Evolutionary conservation across 768 basidiomycete genomes (phyloP), one percentile per base, ranked within the genome.

Genomic region (Leucosporidium scottii): DNA sequence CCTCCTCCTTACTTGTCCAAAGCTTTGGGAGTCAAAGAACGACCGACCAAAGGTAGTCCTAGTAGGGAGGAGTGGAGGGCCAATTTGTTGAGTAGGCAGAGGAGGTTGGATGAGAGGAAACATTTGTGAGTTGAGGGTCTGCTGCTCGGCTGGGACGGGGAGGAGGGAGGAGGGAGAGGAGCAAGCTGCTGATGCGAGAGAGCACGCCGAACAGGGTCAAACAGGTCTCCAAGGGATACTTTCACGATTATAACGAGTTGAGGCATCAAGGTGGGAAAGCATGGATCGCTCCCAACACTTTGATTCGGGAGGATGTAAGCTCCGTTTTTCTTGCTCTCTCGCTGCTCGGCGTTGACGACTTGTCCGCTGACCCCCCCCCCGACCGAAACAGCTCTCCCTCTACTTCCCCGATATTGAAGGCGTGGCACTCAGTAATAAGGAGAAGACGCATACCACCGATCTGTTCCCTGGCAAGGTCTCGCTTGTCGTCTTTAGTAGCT

Each of bases 361-460:
- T 28, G 39, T 12, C 27, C 18, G 27, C 47, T 47, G 59, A 23
- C 61, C 44, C 18, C 9, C 4, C 25, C 25, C 28, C n/a, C 6
- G 31, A 23, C 23, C 18, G 20, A 15, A 9, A 57, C 75, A 98
- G 93, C 89, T 87, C 87, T 86, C 94, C 21, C 80, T 93, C 4
- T 96, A 93, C 79, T 86, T 97, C 64, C 94, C 94, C 4, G 86
- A 96, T 75, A 84, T 98, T 31, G 78, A 79, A 2, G 94, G 94
- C 0, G 86, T 84, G 58, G 82, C 85, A 31, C 77, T 98, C 49
- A 82, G 81, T 67, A 82, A 81, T 44, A 74, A 76, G 79, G 82
- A 53, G 76, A 81, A 62, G 80, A 84, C 84, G 34, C 85, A 92
- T 77, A 93, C 92, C 4, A 89, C 91, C 0, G 82, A 85, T 30